phyloP scores from a whole-genome alignment of 2,329 filamentous ascomycete genomes.

The Orbilia brochopaga region DNA sequence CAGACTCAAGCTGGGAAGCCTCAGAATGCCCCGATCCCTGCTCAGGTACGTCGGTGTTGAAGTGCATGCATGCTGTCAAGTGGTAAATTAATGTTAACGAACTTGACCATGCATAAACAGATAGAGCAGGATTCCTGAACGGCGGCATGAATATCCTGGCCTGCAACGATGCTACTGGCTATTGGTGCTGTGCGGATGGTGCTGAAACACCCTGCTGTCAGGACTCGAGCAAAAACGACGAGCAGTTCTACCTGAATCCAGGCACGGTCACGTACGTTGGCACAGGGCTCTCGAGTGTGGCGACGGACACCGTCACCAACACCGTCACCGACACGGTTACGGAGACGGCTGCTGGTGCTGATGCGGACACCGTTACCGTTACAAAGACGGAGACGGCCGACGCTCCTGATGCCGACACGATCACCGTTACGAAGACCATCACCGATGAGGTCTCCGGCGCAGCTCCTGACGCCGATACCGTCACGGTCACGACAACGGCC shows the following conservation, averaged over 20 bases:
- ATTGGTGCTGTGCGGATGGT: slow-evolving; percentile 40
- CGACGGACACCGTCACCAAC: neutral
- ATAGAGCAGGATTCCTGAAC: slow-evolving; percentile 1
- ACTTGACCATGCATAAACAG: too few relatives aligned
- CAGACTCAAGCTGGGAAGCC: slow-evolving; percentile 22
- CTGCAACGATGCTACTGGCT: slow-evolving; percentile 34
- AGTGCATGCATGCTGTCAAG: too few relatives aligned
- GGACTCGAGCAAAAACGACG: slow-evolving; percentile 14
- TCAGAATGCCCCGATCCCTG: slow-evolving; percentile 23
- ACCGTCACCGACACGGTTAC: neutral
- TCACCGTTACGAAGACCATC: neutral
- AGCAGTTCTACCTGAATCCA: slow-evolving; percentile 25
- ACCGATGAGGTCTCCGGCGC: too few relatives aligned
- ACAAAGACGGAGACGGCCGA: neutral
- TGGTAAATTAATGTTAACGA: too few relatives aligned
- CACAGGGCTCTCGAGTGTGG: slow-evolving; percentile 12
- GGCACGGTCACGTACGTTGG: slow-evolving; percentile 31
- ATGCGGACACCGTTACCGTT: slow-evolving; percentile 6
- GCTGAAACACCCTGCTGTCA: slow-evolving; percentile 22
- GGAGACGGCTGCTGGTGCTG: neutral
- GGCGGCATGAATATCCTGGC: slow-evolving; percentile 31
- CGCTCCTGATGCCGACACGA: neutral
- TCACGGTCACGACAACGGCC: neutral
- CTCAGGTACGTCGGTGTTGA: slow-evolving; percentile 9
- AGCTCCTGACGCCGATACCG: slow-evolving; percentile 3